A percentile compares a stretch with the other conserved stretches of the same genome.
Conservation (phyloP, 805 yeast genomes). For the Metschnikowia lochheadii region DNA sequence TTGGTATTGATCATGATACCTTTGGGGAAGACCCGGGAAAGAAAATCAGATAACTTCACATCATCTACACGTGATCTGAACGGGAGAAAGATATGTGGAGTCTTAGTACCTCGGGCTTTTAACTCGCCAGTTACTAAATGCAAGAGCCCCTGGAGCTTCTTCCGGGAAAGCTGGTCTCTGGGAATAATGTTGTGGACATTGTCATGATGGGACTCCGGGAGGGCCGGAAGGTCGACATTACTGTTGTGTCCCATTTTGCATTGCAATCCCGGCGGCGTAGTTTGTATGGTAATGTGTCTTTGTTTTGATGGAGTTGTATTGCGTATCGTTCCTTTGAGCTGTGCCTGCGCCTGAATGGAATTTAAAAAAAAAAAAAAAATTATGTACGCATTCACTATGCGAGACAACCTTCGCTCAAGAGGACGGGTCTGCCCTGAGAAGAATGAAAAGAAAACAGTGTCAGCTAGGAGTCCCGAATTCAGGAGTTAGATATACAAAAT, state of each 20-base stretch:
- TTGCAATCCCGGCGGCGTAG: neutral
- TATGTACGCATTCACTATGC: neutral
- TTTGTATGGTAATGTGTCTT: neutral
- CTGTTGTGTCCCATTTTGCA: conserved; percentile 2
- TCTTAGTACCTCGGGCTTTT: conserved; percentile 54
- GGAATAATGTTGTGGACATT: conserved; percentile 10
- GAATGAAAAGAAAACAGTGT: neutral
- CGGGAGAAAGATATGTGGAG: conserved; percentile 73
- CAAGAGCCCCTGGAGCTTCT: conserved; percentile 61
- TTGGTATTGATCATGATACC: conserved; percentile 41
- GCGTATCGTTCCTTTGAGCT: neutral
- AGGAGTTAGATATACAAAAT: neutral
- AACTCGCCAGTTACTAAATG: conserved; percentile 70
- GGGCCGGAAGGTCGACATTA: conserved; percentile 16
- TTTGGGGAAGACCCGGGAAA: conserved; percentile 55
- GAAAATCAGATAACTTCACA: conserved; percentile 51
- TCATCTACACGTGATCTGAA: conserved; percentile 70
- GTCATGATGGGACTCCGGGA: conserved; percentile 11
- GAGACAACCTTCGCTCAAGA: neutral
- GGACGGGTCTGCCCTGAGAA: too few species aligned
- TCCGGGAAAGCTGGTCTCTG: conserved; percentile 50
- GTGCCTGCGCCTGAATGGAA: conserved; percentile 1
- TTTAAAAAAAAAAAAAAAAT: neutral
- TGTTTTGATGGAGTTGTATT: neutral
- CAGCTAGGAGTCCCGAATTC: neutral